These are phyloP conservation scores for Gyrodon lividus DNA, from an alignment of 768 basidiomycete genomes.

Conservation along the genomic window DNA sequence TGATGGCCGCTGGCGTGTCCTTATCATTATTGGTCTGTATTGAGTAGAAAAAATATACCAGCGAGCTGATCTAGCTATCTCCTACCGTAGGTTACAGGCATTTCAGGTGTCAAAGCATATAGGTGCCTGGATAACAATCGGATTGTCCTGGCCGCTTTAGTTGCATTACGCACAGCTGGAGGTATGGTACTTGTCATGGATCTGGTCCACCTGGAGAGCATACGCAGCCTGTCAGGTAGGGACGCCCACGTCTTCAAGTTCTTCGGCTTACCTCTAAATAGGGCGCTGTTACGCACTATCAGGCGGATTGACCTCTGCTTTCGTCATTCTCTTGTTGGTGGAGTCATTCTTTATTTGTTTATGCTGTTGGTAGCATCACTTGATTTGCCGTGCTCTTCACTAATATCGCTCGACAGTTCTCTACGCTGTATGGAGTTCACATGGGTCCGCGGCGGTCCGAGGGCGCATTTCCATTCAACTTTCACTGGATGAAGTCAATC, in stretches of 20 bases:
- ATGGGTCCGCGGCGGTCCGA: constrained; percentile 46
- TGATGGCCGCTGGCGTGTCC: constrained; percentile 35
- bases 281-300: constrained; percentile 47
- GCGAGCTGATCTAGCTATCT: background rate
- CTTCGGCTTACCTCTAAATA: constrained; percentile 15
- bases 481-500: constrained; percentile 40
- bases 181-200: constrained; percentile 43
- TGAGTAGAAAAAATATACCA: too few species aligned
- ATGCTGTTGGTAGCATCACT: constrained; percentile 49
- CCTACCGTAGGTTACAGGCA: constrained; percentile 51
- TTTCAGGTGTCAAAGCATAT: constrained; percentile 66
- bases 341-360: constrained; percentile 58
- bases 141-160: constrained; percentile 46
- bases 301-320: constrained; percentile 36
- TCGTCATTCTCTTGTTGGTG: constrained; percentile 47
- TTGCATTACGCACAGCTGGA: constrained; percentile 43
- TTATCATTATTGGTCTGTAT: constrained; percentile 41
- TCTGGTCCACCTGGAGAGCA: constrained; percentile 35
- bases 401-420: constrained; percentile 39
- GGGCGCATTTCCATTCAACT: constrained; percentile 55
- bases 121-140: constrained; percentile 60
- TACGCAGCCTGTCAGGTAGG: constrained; percentile 50
- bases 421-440: constrained; percentile 55
- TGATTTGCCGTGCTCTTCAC: constrained; percentile 1
- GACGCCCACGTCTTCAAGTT: background rate